Conservation (phyloP, 164 flowering plant species). For the Vitis amurensis region DNA sequence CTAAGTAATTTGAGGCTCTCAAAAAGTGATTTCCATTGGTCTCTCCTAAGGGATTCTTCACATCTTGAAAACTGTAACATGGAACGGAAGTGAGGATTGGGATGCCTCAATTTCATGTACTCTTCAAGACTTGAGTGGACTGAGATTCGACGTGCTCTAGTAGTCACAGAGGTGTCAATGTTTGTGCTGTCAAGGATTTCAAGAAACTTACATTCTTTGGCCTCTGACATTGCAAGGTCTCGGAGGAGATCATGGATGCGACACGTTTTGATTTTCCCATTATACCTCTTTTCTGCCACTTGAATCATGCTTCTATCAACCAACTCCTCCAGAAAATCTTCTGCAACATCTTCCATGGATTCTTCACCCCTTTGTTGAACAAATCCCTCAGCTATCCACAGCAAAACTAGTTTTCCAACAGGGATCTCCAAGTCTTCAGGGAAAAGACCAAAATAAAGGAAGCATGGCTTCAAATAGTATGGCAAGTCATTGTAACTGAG, state of each 20-base stretch:
- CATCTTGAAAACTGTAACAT: too few relatives aligned
- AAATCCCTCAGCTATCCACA: conserved; percentile 27
- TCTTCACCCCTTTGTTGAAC: background rate
- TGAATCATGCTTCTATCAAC: background rate
- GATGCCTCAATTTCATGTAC: too few relatives aligned
- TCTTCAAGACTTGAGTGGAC: background rate
- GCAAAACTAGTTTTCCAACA: background rate
- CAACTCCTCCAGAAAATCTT: conserved; percentile 13
- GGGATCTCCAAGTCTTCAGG: conserved; percentile 14
- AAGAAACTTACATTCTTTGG: conserved; percentile 9
- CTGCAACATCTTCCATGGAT: conserved; percentile 15
- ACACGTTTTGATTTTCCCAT: background rate
- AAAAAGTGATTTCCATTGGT: background rate
- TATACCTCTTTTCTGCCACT: background rate
- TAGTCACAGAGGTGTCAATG: background rate
- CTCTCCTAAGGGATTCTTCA: too few relatives aligned
- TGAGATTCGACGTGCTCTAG: background rate
- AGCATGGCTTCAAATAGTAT: conserved; percentile 2
- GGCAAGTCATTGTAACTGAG: background rate
- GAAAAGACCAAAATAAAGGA: conserved; percentile 18
- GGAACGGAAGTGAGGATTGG: too few relatives aligned
- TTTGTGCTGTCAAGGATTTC: background rate
- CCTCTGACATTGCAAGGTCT: conserved; percentile 5
- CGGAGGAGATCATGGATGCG: conserved; percentile 16
- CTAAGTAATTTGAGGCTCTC: background rate